Evolutionary conservation across 2,329 filamentous ascomycete species (phyloP), one percentile per base, ranked within the genome.

Genomic region (Epichloe amarillans): DNA sequence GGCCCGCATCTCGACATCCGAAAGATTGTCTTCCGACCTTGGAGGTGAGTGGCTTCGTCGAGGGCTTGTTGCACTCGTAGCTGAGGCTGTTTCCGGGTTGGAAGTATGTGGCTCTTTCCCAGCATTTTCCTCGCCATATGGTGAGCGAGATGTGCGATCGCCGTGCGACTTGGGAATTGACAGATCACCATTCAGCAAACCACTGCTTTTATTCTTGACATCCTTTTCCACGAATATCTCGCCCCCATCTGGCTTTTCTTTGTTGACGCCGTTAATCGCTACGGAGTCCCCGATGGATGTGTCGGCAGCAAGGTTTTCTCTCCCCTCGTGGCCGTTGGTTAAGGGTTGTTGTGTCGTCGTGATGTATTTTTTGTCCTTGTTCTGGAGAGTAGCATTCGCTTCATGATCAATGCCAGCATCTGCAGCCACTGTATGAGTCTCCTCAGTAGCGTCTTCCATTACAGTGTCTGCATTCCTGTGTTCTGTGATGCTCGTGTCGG

Each of bases 1-100:
- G 5, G 66, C 67, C 3, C 65, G 61, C 1, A 68, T 71, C 45
- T 75, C 74, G 1, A 68, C 59, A 11, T 78, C 75, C 0, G 73
- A 75, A 1, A 70, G 71, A 44, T 75, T 77, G 0, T 72, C 75
- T 50, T 78, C 75, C 5, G 72, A 71, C 0, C 70, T 73, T 5
- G 64, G 68, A 2, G 74, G 73, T 0, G 74, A 75, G 50, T 72
- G 69, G 46, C 70, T 77, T 15, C 64, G 66, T 47, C 68, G 67
- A n/a, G 64, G 64, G 51, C 72, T 76, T 1, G 64, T 65, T 1
- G 65, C 64, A 30, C 69, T 71, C 2, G 72, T 74, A 2, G 65
- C 59, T 0, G 61, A 64, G 39, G 74, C 73, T 0, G 69, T 72
- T 44, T 72, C 71, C 0, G 66, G 40, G 62, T 74, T 3, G 58